Base-by-base conservation (phyloP, 1,284 basidiomycete species). In the Rhodotorula sp. region DNA sequence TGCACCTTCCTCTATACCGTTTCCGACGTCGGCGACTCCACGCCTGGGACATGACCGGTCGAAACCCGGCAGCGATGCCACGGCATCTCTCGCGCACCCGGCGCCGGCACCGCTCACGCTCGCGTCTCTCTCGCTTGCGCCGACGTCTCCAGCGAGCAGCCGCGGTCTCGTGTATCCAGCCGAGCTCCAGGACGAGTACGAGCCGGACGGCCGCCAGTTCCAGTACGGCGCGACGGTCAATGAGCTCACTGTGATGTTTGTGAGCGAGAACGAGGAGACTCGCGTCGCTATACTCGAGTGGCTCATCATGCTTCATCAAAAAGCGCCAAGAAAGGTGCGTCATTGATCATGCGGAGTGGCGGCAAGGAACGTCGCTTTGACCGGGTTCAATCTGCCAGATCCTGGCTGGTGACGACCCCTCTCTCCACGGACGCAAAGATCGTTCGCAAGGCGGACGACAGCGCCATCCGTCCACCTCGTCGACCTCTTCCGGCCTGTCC, bases 271-370 rank as follows among this genome's bases (percentile, higher is more conserved):
- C 80, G 96, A 97, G 79, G 93, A 97, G 80, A 98, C 97, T 1
- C 85, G 96, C 57, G 92, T 99, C 10, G 92, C 93, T 34, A 94
- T 96, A 5, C 84, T 99, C 76, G 94, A 97, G 83, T 99, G 97
- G 97, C 84, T 99, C 47, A 89, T 97, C 64, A 99, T 99, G 97
- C 84, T 99, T 65, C 97, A 99, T 82, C 91, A 94, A 80, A 98
- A 98, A 80, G 92, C 93, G 26, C 97, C 97, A 0, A 91, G 90
- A 82, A 97, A 96, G 87, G 92, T 90, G 73, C n/a, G 66, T 31
- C 39, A 26, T 7, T 15, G 59, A 43, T 39, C n/a, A 21, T 18
- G 20, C 10, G 20, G 14, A 10, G 14, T 4, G 5, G 18, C 7
- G 5, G 3, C 8, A 4, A 1, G 18, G 12, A n/a, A 34, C 12